These are phyloP conservation scores for Furcasterigmium sp. DNA, from an alignment of 2,329 filamentous ascomycete species.

Conservation along the genomic window DNA sequence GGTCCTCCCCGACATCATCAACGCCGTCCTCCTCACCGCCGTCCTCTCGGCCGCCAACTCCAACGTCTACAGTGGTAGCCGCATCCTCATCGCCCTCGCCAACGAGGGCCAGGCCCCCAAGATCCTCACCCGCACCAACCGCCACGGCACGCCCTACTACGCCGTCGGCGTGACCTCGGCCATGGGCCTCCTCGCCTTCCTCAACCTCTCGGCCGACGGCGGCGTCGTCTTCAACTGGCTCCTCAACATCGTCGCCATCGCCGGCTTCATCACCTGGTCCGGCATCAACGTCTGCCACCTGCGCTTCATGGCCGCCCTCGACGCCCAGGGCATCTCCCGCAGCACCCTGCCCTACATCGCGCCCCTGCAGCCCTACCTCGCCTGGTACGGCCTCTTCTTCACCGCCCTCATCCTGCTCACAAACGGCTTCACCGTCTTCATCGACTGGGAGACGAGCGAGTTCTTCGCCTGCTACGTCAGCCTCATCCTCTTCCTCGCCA, in stretches of 20 bases:
- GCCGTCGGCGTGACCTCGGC: slow-evolving; percentile 52
- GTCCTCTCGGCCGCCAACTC: slow-evolving; percentile 76
- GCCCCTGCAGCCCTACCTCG: slow-evolving; percentile 57
- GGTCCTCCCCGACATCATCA: slow-evolving; percentile 65
- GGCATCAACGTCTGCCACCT: slow-evolving; percentile 61
- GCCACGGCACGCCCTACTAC: slow-evolving; percentile 55
- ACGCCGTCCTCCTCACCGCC: slow-evolving; percentile 71
- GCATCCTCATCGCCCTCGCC: slow-evolving; percentile 62
- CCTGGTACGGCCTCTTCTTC: slow-evolving; percentile 62
- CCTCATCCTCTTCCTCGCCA: slow-evolving; percentile 55
- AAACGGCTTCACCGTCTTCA: slow-evolving; percentile 65
- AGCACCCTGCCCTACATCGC: slow-evolving; percentile 55
- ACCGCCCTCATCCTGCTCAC: slow-evolving; percentile 60
- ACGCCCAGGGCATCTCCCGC: slow-evolving; percentile 51
- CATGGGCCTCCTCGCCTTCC: slow-evolving; percentile 60
- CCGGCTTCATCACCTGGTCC: slow-evolving; percentile 66
- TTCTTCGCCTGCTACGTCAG: slow-evolving; percentile 64
- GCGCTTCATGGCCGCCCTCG: slow-evolving; percentile 57
- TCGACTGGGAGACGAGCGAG: slow-evolving; percentile 52
- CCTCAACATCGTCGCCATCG: slow-evolving; percentile 64
- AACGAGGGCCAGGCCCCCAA: slow-evolving; percentile 57
- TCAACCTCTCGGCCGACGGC: slow-evolving; percentile 57
- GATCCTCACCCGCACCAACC: slow-evolving; percentile 55
- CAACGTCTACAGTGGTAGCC: slow-evolving; percentile 68
- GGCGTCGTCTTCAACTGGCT: slow-evolving; percentile 66